Base-by-base conservation (phyloP, 495 filamentous ascomycete genomes). In the Hypoxylon rickii region DNA sequence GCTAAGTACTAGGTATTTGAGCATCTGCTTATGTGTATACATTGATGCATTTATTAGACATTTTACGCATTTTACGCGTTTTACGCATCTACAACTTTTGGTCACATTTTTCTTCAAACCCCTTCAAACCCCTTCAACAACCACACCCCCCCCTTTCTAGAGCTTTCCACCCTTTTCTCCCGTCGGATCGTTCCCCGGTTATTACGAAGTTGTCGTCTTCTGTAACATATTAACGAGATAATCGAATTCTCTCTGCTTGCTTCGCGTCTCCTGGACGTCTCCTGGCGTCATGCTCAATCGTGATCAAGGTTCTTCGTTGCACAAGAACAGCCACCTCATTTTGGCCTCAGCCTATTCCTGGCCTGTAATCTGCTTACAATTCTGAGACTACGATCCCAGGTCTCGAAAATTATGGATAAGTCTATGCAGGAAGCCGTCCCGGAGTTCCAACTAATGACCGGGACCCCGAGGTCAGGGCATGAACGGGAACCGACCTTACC, bases 361-460 rank as follows among this genome's bases (percentile, higher is more conserved):
- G 22, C 10, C 41, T 2, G 49, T 46, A n/a, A 46, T 51, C 55
- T 38, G 24, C 24, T 29, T 29, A 55, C 44, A n/a, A 33, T 51
- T 59, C 55, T 64, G 55, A 59, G 55, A 54, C 55, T 55, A 29
- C 34, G 45, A 46, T 32, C 29, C 50, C 44, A 50, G 60, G 60
- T 59, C 60, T 64, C 60, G 59, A 64, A 58, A 64, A 59, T 58
- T 48, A 51, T 64, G 60, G 49, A 55, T 55, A 59, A 12, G 22
- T 7, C 50, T 19, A 58, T 64, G 60, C 55, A 64, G 50, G 55
- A 64, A 64, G 54, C 60, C 60, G 55, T 50, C 45, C 55, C 54
- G 54, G 54, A 59, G 55, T 59, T 51, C 55, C 34, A 55, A 50
- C 33, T 59, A 44, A 11, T 51, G 20, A 7, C 40, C 44, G 54